These are phyloP conservation scores for Quercus parvula DNA, from an alignment of 306 rosid genomes.

Conservation along the genomic window DNA sequence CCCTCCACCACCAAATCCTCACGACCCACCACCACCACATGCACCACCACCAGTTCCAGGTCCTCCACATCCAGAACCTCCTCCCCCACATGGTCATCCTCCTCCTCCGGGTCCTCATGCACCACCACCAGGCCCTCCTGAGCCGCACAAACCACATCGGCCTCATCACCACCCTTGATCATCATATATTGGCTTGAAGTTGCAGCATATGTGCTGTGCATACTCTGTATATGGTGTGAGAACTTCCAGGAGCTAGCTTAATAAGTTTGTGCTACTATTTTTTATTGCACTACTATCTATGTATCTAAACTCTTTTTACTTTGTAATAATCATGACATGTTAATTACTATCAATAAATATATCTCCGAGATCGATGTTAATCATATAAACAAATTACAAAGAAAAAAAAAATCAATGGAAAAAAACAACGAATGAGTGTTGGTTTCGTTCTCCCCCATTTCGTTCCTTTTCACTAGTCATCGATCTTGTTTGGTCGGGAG, in stretches of 20 bases:
- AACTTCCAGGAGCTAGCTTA: background rate
- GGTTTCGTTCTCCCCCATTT: too few relatives aligned
- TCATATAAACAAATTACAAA: too few relatives aligned
- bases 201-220: background rate
- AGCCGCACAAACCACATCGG: constrained; percentile 34
- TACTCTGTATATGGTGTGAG: background rate
- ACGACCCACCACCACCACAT: constrained; percentile 31
- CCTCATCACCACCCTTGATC: constrained; percentile 24
- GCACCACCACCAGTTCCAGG: constrained; percentile 30
- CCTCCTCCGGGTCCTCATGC: constrained; percentile 40
- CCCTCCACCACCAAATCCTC: constrained; percentile 43
- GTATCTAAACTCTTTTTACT: background rate
- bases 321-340: too few relatives aligned
- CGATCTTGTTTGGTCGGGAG: too few relatives aligned
- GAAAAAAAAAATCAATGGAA: too few relatives aligned
- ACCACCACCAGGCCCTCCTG: constrained; percentile 30
- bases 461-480: too few relatives aligned
- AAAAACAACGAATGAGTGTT: too few relatives aligned
- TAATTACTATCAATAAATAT: too few relatives aligned
- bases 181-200: background rate
- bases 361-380: too few relatives aligned
- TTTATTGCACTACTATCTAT: background rate
- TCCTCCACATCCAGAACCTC: constrained; percentile 26
- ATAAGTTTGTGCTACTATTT: background rate
- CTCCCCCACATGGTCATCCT: constrained; percentile 24